Percentiles rank a stretch among this genome's conserved stretches.
Evolutionary conservation across 805 yeast species (phyloP).

Genomic region (Sugiyamaella lignohabitans): DNA sequence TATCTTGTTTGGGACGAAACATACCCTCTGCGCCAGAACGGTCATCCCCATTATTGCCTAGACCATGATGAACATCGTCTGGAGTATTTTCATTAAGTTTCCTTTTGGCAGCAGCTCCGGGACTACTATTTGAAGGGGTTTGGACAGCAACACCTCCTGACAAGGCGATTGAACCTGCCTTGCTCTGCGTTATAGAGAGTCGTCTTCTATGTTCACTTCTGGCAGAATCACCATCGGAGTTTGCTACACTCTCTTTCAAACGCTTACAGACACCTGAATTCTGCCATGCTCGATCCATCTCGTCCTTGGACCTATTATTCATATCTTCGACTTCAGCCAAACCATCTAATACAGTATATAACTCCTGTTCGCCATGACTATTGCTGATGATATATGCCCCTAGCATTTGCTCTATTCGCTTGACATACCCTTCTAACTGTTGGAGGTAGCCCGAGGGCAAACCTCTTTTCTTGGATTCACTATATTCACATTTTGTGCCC

Average conservation of each 20-base stretch:
- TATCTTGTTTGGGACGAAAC: not conserved
- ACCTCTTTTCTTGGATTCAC: slow-evolving; percentile 11
- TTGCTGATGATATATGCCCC: not conserved
- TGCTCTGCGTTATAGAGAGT: not conserved
- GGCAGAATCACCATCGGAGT: not conserved
- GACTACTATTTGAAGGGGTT: too few relatives aligned
- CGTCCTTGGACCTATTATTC: not conserved
- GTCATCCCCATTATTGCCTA: too few relatives aligned
- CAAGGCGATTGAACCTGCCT: not conserved
- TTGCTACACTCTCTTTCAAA: too few relatives aligned
- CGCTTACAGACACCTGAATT: not conserved
- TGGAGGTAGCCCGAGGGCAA: slow-evolving; percentile 14
- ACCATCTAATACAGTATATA: not conserved
- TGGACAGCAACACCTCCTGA: not conserved
- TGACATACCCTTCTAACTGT: slow-evolving; percentile 7
- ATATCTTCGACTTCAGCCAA: slow-evolving; percentile 1
- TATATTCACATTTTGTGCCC: slow-evolving; percentile 4
- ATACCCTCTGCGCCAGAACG: too few relatives aligned
- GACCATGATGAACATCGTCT: too few relatives aligned
- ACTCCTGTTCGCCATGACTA: slow-evolving; percentile 2
- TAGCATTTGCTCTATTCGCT: slow-evolving; percentile 1
- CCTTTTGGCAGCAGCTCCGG: too few relatives aligned
- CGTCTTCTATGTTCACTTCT: not conserved
- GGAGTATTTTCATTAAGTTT: too few relatives aligned
- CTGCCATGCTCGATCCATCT: not conserved